Evolutionary conservation across 805 yeast genomes (phyloP).

Genomic region (Candida ulmi): DNA sequence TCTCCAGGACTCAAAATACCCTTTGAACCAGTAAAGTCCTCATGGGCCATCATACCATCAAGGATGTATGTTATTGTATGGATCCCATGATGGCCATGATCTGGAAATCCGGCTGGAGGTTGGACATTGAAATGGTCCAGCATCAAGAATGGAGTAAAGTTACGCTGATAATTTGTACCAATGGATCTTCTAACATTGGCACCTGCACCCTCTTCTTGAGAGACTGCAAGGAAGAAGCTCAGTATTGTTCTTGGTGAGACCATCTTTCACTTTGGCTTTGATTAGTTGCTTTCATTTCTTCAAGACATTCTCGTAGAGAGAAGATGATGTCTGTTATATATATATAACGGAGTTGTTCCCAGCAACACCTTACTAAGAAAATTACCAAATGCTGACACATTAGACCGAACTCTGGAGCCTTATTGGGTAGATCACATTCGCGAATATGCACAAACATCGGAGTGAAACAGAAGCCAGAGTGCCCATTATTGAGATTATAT

Average conservation of each 20-base stretch:
- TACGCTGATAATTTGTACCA: conserved; percentile 61
- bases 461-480: too few relatives aligned
- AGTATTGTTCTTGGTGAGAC: conserved; percentile 39
- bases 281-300: too few relatives aligned
- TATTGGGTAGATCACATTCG: too few relatives aligned
- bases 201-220: conserved; percentile 85
- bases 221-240: conserved; percentile 51
- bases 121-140: conserved; percentile 69
- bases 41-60: conserved; percentile 69
- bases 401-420: too few relatives aligned
- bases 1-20: conserved; percentile 80
- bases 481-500: too few relatives aligned
- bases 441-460: too few relatives aligned
- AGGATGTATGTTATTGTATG: conserved; percentile 70
- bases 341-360: too few relatives aligned
- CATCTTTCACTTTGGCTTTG: too few relatives aligned
- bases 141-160: conserved; percentile 78
- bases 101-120: conserved; percentile 72
- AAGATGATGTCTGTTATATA: too few relatives aligned
- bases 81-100: conserved; percentile 80
- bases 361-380: too few relatives aligned
- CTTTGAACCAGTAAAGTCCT: conserved; percentile 80
- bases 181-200: conserved; percentile 79
- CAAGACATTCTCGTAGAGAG: too few relatives aligned
- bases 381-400: too few relatives aligned